A percentile compares a stretch with the other conserved stretches of the same genome.
These are phyloP conservation scores for Blastobotrys capitulatus DNA, from an alignment of 1,139 yeast genomes.

Conservation along the genomic window DNA sequence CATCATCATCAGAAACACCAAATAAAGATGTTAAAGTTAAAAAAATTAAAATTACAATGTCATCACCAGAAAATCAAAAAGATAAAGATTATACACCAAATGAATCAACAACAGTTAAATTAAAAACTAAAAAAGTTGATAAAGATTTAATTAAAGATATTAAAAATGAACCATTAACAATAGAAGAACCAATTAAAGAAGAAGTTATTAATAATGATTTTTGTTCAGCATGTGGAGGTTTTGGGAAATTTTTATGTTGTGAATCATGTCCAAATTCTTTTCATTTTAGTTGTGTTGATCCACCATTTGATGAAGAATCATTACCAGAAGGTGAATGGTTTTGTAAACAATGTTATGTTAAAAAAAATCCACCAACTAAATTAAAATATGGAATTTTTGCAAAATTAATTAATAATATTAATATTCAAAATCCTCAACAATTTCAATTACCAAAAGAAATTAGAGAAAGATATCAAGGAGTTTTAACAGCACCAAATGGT, in stretches of 20 bases:
- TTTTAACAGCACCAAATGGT: conserved; percentile 60
- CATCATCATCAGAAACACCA: not conserved
- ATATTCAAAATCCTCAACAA: conserved; percentile 61
- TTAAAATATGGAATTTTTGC: conserved; percentile 47
- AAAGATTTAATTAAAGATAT: not conserved
- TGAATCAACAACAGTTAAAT: not conserved
- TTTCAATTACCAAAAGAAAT: conserved; percentile 65
- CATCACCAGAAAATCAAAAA: not conserved
- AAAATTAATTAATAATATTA: conserved; percentile 53
- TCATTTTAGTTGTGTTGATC: conserved; percentile 87
- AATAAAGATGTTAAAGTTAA: not conserved
- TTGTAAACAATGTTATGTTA: conserved; percentile 61
- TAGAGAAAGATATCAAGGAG: conserved; percentile 71
- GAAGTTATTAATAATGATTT: conserved; percentile 64
- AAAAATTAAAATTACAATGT: conserved; percentile 5
- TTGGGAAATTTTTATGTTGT: conserved; percentile 88
- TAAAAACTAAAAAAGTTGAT: not conserved
- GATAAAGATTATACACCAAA: not conserved
- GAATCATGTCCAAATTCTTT: conserved; percentile 90
- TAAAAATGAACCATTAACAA: not conserved
- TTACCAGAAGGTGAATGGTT: conserved; percentile 90
- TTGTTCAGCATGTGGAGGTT: conserved; percentile 81
- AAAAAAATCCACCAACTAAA: conserved; percentile 33
- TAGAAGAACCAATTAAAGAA: not conserved
- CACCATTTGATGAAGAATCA: conserved; percentile 70